A percentile compares a stretch with the other conserved stretches of the same genome.
Evolutionary conservation across 805 yeast species (phyloP).

Genomic region (Spathaspora girioi): DNA sequence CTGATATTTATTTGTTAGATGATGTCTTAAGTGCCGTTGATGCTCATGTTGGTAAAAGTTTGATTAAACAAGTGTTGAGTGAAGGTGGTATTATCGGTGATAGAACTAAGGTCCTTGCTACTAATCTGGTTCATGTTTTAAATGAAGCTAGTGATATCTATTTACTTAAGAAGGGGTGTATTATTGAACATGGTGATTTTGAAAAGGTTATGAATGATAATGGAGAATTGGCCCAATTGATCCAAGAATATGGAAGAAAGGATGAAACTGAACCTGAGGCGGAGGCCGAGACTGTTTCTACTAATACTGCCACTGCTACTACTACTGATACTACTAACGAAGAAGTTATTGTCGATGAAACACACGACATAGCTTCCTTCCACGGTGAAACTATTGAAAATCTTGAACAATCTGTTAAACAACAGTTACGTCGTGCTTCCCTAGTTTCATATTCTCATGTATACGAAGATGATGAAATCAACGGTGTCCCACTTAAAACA

Average conservation of each 20-base stretch:
- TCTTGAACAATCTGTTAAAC: conserved; percentile 11
- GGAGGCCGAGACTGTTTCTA: not conserved
- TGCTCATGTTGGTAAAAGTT: conserved; percentile 37
- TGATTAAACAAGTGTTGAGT: conserved; percentile 29
- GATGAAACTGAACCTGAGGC: conserved; percentile 8
- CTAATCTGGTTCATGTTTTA: conserved; percentile 35
- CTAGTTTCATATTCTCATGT: conserved; percentile 31
- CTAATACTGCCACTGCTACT: no score
- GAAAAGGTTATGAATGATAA: conserved; percentile 40
- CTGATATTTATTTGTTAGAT: conserved; percentile 37
- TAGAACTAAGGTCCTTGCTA: conserved; percentile 35
- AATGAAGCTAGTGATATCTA: conserved; percentile 31
- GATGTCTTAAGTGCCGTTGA: conserved; percentile 43
- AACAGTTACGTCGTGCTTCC: conserved; percentile 22
- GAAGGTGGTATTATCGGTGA: conserved; percentile 28
- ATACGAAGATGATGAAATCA: conserved; percentile 26
- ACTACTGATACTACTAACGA: conserved; percentile 11
- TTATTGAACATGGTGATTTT: conserved; percentile 46
- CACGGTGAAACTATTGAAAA: conserved; percentile 6
- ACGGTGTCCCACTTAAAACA: conserved; percentile 14
- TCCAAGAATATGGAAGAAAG: conserved; percentile 27
- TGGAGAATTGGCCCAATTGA: conserved; percentile 31
- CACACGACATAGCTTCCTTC: conserved; percentile 5
- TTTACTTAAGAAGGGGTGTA: conserved; percentile 24
- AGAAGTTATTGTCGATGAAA: conserved; percentile 15